These are phyloP conservation scores for Eustoma russellianum DNA, from an alignment of 257 asterid genomes.

Conservation along the genomic window DNA sequence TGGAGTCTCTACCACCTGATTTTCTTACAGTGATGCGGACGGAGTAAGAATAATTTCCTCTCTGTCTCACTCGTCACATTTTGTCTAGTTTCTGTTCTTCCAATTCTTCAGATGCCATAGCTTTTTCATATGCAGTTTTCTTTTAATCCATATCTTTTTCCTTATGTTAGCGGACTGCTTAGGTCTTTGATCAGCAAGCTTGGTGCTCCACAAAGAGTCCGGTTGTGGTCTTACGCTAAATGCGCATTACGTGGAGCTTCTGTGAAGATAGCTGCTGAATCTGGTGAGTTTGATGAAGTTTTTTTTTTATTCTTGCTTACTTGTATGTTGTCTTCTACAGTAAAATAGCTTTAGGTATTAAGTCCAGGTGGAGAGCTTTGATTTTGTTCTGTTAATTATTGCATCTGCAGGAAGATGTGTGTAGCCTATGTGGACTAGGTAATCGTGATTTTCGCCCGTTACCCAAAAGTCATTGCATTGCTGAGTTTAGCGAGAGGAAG, in stretches of 20 bases:
- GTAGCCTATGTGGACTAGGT: background rate
- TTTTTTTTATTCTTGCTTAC: background rate
- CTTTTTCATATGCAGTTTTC: background rate
- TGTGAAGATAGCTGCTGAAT: constrained; percentile 24
- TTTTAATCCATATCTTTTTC: background rate
- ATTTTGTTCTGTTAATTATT: too few species aligned
- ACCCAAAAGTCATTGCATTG: too few species aligned
- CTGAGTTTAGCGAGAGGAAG: too few species aligned
- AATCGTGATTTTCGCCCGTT: too few species aligned
- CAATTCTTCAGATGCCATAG: background rate
- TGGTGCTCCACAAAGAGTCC: constrained; percentile 68
- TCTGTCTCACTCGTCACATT: background rate
- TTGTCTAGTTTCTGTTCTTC: background rate
- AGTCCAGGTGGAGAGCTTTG: too few species aligned
- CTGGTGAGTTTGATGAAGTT: constrained; percentile 35
- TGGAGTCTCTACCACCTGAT: constrained; percentile 86
- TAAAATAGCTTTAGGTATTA: background rate
- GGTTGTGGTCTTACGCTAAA: constrained; percentile 69
- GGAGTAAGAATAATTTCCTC: constrained; percentile 40
- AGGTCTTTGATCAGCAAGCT: constrained; percentile 81
- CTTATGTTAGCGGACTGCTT: constrained; percentile 56
- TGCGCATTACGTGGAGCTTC: constrained; percentile 61
- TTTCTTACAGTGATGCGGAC: constrained; percentile 70
- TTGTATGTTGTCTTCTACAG: background rate
- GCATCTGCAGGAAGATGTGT: background rate